Evolutionary conservation across 2,329 filamentous ascomycete genomes (phyloP).

Genomic region (Arthrocladium fulminans): DNA sequence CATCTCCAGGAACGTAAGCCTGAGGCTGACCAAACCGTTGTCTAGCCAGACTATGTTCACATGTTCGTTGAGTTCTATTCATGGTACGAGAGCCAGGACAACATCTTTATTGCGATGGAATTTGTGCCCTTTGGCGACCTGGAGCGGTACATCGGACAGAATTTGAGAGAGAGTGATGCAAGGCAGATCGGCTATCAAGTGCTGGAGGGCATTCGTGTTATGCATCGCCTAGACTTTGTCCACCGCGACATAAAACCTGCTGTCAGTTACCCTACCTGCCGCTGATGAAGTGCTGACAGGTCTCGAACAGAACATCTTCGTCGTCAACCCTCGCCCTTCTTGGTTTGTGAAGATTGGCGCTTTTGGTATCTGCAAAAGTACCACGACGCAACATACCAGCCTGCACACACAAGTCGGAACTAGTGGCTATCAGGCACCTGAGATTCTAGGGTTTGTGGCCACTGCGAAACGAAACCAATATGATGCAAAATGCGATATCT

Average conservation of each 20-base stretch:
- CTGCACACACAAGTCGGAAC: conserved; percentile 3
- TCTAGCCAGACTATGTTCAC: conserved; percentile 12
- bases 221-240: conserved; percentile 30
- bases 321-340: not conserved
- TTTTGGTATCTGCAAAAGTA: conserved; percentile 7
- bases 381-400: not conserved
- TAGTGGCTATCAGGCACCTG: not conserved
- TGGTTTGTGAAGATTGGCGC: conserved; percentile 5
- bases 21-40: not conserved
- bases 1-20: not conserved
- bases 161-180: not conserved
- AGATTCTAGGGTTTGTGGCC: not conserved
- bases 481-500: conserved; percentile 3
- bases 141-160: conserved; percentile 23
- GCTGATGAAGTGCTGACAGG: not conserved
- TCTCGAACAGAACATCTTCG: conserved; percentile 1
- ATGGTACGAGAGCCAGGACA: conserved; percentile 29
- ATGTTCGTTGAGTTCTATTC: conserved; percentile 28
- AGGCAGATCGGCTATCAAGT: conserved; percentile 23
- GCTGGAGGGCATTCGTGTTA: conserved; percentile 27
- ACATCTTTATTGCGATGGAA: conserved; percentile 33
- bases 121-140: conserved; percentile 31
- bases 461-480: not conserved
- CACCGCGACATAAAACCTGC: conserved; percentile 33
- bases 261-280: conserved; percentile 17